Evolutionary conservation across 2,329 filamentous ascomycete species (phyloP).

Genomic region (Esteya vermicola): DNA sequence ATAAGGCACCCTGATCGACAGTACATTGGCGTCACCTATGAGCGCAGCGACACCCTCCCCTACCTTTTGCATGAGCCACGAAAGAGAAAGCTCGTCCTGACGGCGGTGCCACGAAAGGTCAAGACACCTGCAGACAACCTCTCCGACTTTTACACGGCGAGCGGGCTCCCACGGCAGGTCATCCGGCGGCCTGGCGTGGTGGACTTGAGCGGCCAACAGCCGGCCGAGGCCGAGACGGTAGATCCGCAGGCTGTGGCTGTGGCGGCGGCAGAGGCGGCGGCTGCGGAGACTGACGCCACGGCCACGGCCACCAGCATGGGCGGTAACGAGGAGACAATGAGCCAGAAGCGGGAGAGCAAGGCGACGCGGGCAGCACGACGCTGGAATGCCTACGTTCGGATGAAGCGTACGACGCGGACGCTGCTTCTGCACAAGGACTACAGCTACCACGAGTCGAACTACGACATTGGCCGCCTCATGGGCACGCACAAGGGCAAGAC

Average conservation of each 20-base stretch:
- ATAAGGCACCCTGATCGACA: conserved; percentile 68
- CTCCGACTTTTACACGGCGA: conserved; percentile 20
- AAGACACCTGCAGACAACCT: no score
- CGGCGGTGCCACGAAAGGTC: conserved; percentile 29
- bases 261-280: conserved; percentile 1
- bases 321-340: background rate
- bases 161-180: conserved; percentile 19
- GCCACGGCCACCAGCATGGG: no score
- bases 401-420: conserved; percentile 10
- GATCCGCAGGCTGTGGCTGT: background rate
- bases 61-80: conserved; percentile 60
- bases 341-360: conserved; percentile 1
- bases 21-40: conserved; percentile 87
- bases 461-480: conserved; percentile 40
- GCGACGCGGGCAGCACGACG: conserved; percentile 7
- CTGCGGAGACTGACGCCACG: background rate
- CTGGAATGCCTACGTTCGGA: conserved; percentile 11
- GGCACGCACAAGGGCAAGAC: conserved; percentile 33
- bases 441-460: conserved; percentile 46
- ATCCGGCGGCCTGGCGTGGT: conserved; percentile 15
- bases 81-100: conserved; percentile 62
- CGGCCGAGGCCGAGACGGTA: background rate
- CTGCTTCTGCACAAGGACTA: conserved; percentile 24
- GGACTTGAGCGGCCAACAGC: no score
- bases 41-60: conserved; percentile 68